Evolutionary conservation across 2,329 filamentous ascomycete genomes (phyloP).

Genomic region (Fonsecaea erecta): DNA sequence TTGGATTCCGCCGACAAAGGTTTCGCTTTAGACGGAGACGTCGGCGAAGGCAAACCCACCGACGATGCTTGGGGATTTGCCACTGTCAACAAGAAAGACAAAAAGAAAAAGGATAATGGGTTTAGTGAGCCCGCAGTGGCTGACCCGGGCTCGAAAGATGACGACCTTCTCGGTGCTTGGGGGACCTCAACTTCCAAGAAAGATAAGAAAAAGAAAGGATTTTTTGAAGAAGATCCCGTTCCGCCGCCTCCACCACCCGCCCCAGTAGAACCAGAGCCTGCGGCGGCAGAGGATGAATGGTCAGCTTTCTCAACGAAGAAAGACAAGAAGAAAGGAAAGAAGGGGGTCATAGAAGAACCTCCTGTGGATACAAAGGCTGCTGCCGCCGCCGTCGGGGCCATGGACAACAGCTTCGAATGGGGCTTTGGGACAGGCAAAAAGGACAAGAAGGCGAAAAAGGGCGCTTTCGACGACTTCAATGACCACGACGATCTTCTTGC

Average conservation of each 20-base stretch:
- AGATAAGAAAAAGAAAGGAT: constrained; percentile 47
- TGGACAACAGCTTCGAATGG: constrained; percentile 34
- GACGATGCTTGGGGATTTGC: constrained; percentile 48
- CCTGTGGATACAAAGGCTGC: constrained; percentile 27
- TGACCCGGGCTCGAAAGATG: constrained; percentile 37
- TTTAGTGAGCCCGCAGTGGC: constrained; percentile 35
- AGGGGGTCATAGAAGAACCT: constrained; percentile 34
- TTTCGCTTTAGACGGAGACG: constrained; percentile 51
- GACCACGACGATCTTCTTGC: constrained; percentile 39
- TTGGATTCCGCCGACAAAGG: constrained; percentile 49
- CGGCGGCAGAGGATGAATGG: constrained; percentile 39
- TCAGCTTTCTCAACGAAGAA: constrained; percentile 36
- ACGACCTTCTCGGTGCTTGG: constrained; percentile 43
- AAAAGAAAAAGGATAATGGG: constrained; percentile 53
- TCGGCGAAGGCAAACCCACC: constrained; percentile 47
- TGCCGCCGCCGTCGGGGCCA: constrained; percentile 13
- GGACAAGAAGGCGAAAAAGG: constrained; percentile 45
- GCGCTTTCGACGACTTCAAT: constrained; percentile 38
- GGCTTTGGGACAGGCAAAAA: constrained; percentile 49
- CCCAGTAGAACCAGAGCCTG: constrained; percentile 39
- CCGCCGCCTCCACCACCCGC: constrained; percentile 32
- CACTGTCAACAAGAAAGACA: constrained; percentile 50
- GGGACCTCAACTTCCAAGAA: constrained; percentile 51
- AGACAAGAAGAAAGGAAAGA: constrained; percentile 43
- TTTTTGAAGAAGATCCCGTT: constrained; percentile 29